Base-by-base conservation (phyloP, 2,329 filamentous ascomycete genomes). In the Graphium sp. region DNA sequence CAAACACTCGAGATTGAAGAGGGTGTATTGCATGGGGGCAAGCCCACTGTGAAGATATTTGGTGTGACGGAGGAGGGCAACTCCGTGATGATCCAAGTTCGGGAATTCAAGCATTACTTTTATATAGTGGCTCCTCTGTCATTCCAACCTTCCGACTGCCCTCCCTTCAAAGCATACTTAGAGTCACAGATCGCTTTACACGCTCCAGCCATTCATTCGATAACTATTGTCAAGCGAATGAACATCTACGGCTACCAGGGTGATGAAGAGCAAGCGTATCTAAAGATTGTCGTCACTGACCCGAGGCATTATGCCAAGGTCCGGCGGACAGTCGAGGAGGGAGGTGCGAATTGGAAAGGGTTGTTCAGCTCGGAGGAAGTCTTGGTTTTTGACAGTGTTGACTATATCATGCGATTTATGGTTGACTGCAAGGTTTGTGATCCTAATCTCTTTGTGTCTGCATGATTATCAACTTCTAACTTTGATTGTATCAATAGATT, bases 1-100 rank as follows among this genome's bases (percentile, higher is more conserved):
- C 89, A 98, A 55, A 79, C 91, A 45, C 98, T 98, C 40, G 91
- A 98, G 45, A 78, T 74, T 2, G 85, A 95, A 46, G 87, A 98
- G 49, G 87, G 89, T 13, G 79, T 73, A 4, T 51, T 94, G 2
- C 59, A 76, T 46, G 80, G 80, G 27, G 82, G 81, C 13, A 74
- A 54, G 45, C 62, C 81, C 1, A 76, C 82, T 0, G 70, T 98
- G 32, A 91, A 89, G 58, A 65, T 98, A 13, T 98, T 95, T 53
- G 89, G 89, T 42, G 84, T 95, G 4, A 93, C 83, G 2, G 53
- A 70, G 41, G 49, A 60, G 35, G 89, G 89, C 30, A 78, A 98
- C 52, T 98, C 89, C 4, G 83, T 93, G 22, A 69, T 98, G 50
- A 62, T 98, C 9, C 89, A 98, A 49, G 85, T 98, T 36, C 93